These are phyloP conservation scores for Poa pratensis DNA, from an alignment of 176 grass and related monocot genomes.

Conservation along the genomic window DNA sequence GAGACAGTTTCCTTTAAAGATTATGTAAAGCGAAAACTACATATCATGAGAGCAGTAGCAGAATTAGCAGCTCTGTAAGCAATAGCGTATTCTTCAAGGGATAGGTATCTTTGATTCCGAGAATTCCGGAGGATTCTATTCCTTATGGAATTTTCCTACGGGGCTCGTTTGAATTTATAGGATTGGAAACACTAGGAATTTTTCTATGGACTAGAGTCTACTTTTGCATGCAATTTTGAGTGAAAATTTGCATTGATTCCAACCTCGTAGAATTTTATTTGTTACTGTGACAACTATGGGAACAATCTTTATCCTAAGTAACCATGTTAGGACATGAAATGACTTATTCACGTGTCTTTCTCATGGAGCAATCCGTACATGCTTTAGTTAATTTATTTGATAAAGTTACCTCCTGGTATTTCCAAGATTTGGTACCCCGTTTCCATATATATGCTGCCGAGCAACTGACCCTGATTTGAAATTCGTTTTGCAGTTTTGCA, in stretches of 20 bases:
- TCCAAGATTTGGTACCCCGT: neutral
- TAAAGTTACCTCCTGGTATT: conserved; percentile 4
- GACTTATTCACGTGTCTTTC: neutral
- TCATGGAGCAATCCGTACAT: neutral
- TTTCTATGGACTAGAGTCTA: neutral
- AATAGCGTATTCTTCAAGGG: neutral
- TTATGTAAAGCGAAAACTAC: neutral
- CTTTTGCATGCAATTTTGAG: neutral
- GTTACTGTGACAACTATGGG: conserved; percentile 11
- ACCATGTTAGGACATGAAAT: neutral
- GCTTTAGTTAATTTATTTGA: neutral
- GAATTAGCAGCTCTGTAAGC: neutral
- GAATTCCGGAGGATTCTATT: neutral
- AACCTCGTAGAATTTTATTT: neutral
- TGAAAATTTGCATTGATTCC: neutral
- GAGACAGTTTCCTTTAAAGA: neutral
- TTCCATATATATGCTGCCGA: neutral
- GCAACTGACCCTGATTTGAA: conserved; percentile 35
- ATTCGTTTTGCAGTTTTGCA: conserved; percentile 79
- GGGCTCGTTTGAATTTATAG: conserved; percentile 3
- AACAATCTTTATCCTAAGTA: conserved; percentile 3
- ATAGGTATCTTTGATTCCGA: neutral
- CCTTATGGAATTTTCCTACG: neutral
- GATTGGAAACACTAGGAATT: neutral
- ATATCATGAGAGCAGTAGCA: conserved; percentile 8